Evolutionary conservation across 83 land plant species (phyloP).

Genomic region (Picea mariana): DNA sequence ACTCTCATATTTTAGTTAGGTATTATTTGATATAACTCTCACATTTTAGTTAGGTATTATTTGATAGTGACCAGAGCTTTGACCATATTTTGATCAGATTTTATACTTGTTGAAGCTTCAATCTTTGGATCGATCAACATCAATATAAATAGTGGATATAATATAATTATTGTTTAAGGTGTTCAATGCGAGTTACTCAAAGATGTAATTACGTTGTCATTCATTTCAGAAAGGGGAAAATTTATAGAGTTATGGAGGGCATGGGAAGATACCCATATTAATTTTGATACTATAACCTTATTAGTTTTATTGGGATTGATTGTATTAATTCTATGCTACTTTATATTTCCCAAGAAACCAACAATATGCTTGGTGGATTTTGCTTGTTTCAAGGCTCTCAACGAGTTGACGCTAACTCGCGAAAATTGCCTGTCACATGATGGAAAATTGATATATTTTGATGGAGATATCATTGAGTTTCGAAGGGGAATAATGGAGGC

Average conservation of each 20-base stretch:
- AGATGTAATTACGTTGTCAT: no score
- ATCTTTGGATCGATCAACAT: no score
- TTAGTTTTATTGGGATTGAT: slow-evolving; percentile 19
- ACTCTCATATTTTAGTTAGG: no score
- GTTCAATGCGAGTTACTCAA: no score
- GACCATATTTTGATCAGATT: no score
- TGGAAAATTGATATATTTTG: background rate
- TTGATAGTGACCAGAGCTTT: no score
- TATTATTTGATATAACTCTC: no score
- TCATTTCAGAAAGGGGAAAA: no score
- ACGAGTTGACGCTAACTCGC: background rate
- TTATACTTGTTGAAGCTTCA: no score
- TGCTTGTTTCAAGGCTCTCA: slow-evolving; percentile 18
- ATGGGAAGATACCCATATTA: background rate
- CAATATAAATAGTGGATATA: no score
- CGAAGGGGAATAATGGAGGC: slow-evolving; percentile 4
- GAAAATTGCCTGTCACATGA: background rate
- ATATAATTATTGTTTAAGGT: no score
- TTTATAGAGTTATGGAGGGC: slow-evolving; percentile 16
- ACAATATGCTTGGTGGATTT: slow-evolving; percentile 21
- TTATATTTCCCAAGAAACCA: background rate
- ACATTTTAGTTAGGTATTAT: no score
- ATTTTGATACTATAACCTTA: slow-evolving; percentile 8
- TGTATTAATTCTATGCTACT: slow-evolving; percentile 13
- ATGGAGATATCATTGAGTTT: slow-evolving; percentile 7